These are phyloP conservation scores for Barnettozyma botsteinii DNA, from an alignment of 805 yeast species.

Conservation along the genomic window DNA sequence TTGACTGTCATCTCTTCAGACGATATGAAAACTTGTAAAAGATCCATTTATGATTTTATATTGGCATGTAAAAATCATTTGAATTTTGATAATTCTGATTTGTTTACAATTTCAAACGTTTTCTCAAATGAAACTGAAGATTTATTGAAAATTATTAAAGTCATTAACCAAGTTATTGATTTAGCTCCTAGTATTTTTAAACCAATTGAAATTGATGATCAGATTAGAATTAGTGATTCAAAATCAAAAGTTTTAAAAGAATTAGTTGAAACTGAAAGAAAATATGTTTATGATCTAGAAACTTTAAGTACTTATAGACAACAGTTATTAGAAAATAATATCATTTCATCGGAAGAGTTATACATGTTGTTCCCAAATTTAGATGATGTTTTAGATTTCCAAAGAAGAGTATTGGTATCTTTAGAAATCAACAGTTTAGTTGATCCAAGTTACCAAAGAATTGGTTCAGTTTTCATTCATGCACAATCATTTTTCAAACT, in stretches of 20 bases:
- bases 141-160: slow-evolving; percentile 65
- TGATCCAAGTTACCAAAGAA: slow-evolving; percentile 69
- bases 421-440: slow-evolving; percentile 80
- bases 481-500: slow-evolving; percentile 81
- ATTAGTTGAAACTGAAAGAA: slow-evolving; percentile 83
- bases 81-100: slow-evolving; percentile 68
- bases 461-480: slow-evolving; percentile 84
- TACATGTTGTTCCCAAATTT: slow-evolving; percentile 83
- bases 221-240: slow-evolving; percentile 39
- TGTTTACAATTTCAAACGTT: slow-evolving; percentile 87
- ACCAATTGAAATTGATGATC: slow-evolving; percentile 25
- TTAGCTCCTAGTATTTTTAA: slow-evolving; percentile 41
- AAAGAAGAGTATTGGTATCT: slow-evolving; percentile 82
- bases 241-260: slow-evolving; percentile 79
- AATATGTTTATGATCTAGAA: slow-evolving; percentile 88
- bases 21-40: slow-evolving; percentile 79
- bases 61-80: slow-evolving; percentile 77
- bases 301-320: slow-evolving; percentile 59
- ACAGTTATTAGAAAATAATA: slow-evolving; percentile 59
- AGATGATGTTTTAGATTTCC: slow-evolving; percentile 81
- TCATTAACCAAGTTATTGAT: slow-evolving; percentile 61
- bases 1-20: slow-evolving; percentile 65
- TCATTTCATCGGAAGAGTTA: slow-evolving; percentile 71
- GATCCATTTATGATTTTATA: slow-evolving; percentile 84
- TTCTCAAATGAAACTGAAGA: slow-evolving; percentile 79